phyloP scores from a whole-genome alignment of 106 monocot species.

The Iris macrosiphon region DNA sequence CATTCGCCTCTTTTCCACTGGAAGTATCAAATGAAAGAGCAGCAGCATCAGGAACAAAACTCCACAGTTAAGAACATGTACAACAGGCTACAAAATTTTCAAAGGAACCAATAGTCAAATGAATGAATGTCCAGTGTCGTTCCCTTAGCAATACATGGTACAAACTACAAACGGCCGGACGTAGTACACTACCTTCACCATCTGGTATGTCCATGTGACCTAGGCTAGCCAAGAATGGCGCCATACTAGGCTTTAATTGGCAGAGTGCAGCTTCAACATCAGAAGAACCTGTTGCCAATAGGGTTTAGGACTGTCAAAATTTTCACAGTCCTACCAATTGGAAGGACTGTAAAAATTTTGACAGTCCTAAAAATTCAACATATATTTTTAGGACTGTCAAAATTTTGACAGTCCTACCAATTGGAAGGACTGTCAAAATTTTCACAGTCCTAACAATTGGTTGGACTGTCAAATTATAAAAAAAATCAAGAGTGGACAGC shows the following conservation, averaged over 20 bases:
- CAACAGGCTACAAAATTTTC: slow-evolving; percentile 80
- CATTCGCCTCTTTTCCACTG: slow-evolving; percentile 49
- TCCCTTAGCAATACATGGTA: slow-evolving; percentile 78
- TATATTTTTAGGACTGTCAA: no score
- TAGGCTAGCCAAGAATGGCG: slow-evolving; percentile 67
- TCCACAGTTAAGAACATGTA: slow-evolving; percentile 73
- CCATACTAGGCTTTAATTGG: slow-evolving; percentile 53
- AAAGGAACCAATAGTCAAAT: slow-evolving; percentile 61
- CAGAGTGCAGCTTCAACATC: slow-evolving; percentile 18
- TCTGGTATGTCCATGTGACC: slow-evolving; percentile 64
- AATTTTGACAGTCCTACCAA: no score
- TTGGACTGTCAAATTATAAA: no score
- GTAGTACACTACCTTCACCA: slow-evolving; percentile 25
- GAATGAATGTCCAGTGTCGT: slow-evolving; percentile 77
- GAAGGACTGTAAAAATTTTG: no score
- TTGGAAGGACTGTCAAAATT: no score
- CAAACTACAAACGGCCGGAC: slow-evolving; percentile 46
- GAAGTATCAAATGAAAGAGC: slow-evolving; percentile 75
- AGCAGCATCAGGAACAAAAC: slow-evolving; percentile 76
- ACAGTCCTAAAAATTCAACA: no score
- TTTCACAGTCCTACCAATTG: no score
- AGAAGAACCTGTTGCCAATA: slow-evolving; percentile 29
- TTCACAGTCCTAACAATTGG: no score
- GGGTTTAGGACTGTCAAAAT: no score
- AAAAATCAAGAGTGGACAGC: no score